Evolutionary conservation across 768 basidiomycete species (phyloP).

Genomic region (Phanerodontia chrysosporium): DNA sequence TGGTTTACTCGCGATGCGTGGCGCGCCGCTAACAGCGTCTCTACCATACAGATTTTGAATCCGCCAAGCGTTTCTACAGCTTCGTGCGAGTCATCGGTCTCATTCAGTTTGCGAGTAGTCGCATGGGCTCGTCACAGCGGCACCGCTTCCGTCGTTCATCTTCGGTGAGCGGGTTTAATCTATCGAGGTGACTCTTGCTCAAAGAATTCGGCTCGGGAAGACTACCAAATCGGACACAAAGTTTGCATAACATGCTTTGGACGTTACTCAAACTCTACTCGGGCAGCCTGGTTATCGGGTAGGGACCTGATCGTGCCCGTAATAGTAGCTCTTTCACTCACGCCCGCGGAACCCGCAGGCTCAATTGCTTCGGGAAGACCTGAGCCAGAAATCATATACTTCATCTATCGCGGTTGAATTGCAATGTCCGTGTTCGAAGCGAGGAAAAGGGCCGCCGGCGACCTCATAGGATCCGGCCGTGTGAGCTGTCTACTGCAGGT

Average conservation of each 20-base stretch:
- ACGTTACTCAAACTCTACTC: background rate
- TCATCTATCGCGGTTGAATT: background rate
- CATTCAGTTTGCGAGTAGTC: background rate
- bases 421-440: no score
- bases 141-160: no score
- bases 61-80: background rate
- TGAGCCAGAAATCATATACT: no score
- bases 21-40: background rate
- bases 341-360: no score
- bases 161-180: background rate
- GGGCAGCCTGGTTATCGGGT: background rate
- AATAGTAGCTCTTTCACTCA: background rate
- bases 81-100: background rate
- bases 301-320: background rate
- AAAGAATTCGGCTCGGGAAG: background rate
- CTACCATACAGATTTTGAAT: background rate
- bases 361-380: no score
- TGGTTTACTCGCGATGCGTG: background rate
- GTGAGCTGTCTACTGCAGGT: background rate
- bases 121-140: no score
- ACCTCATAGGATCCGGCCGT: background rate
- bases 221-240: background rate
- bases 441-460: background rate
- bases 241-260: background rate
- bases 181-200: background rate